Conservation (phyloP, 2,329 filamentous ascomycete genomes). For the Tolypocladium paradoxum region DNA sequence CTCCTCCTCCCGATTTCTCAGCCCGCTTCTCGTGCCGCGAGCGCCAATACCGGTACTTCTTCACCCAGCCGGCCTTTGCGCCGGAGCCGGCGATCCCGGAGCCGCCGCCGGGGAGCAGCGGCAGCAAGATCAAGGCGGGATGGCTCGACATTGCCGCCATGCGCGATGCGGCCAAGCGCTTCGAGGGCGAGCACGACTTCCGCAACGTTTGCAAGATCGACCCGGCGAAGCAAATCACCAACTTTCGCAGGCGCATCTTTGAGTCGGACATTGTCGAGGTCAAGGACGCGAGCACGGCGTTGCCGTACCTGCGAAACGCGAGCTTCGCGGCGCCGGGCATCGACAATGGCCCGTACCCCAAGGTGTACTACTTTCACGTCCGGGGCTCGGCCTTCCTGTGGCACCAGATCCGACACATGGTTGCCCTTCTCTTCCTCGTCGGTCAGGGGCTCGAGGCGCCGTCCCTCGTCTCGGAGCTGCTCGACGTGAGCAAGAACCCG, state of each 20-base stretch:
- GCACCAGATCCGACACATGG: slow-evolving; percentile 96
- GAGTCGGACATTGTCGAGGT: slow-evolving; percentile 70
- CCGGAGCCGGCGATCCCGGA: slow-evolving; percentile 35
- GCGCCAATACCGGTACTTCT: slow-evolving; percentile 91
- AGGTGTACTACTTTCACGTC: slow-evolving; percentile 80
- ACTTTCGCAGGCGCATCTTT: slow-evolving; percentile 70
- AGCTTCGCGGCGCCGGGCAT: slow-evolving; percentile 20
- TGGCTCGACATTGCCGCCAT: slow-evolving; percentile 85
- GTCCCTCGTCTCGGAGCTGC: slow-evolving; percentile 58
- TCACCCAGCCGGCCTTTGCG: slow-evolving; percentile 82
- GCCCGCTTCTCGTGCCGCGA: slow-evolving; percentile 90
- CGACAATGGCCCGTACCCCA: slow-evolving; percentile 29
- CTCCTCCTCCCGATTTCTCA: slow-evolving; percentile 68
- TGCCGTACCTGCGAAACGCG: slow-evolving; percentile 42
- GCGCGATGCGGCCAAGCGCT: slow-evolving; percentile 67
- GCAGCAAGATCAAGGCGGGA: slow-evolving; percentile 41
- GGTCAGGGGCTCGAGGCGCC: slow-evolving; percentile 79
- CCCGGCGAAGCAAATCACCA: slow-evolving; percentile 75
- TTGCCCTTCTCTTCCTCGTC: slow-evolving; percentile 83
- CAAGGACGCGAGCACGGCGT: slow-evolving; percentile 36
- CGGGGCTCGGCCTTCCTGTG: slow-evolving; percentile 89
- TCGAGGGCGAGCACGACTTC: slow-evolving; percentile 83
- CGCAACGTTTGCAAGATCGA: slow-evolving; percentile 96
- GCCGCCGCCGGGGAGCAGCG: slow-evolving; percentile 5
- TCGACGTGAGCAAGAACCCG: slow-evolving; percentile 63